Conservation (phyloP, 2,329 filamentous ascomycete species). For the Ceratocystis papillata region DNA sequence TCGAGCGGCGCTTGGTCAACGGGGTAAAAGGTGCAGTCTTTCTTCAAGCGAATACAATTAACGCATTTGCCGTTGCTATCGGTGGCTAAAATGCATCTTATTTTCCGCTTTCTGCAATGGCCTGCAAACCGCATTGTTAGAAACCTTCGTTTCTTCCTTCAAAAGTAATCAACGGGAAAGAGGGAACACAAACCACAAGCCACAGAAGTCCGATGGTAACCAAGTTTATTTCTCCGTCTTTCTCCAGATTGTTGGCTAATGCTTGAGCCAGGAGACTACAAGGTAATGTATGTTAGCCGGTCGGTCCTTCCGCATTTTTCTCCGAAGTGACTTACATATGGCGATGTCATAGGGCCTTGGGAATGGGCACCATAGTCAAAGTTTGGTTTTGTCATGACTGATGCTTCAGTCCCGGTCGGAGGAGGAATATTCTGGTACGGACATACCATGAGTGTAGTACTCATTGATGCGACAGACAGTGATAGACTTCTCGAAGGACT, state of each 20-base stretch:
- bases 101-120: slow-evolving; percentile 86
- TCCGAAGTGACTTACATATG: slow-evolving; percentile 30
- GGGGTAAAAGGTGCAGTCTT: slow-evolving; percentile 84
- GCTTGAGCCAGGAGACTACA: slow-evolving; percentile 32
- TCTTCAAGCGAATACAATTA: slow-evolving; percentile 89
- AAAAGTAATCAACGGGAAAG: not conserved
- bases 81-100: slow-evolving; percentile 70
- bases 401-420: not conserved
- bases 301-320: not conserved
- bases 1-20: slow-evolving; percentile 59
- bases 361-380: not conserved
- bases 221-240: slow-evolving; percentile 73
- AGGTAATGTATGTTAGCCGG: slow-evolving; percentile 30
- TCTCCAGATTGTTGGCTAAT: slow-evolving; percentile 34
- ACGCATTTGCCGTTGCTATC: slow-evolving; percentile 69
- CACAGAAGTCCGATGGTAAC: slow-evolving; percentile 89
- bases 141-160: not conserved
- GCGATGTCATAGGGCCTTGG: not conserved
- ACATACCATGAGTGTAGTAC: slow-evolving; percentile 1
- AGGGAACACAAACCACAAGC: slow-evolving; percentile 71
- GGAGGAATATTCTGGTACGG: not conserved
- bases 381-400: not conserved
- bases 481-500: not conserved
- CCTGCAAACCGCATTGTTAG: slow-evolving; percentile 39
- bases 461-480: slow-evolving; percentile 1